Evolutionary conservation across 345 rosid species (phyloP), one percentile per base, ranked within the genome.

Genomic region (Ceriops decandra): DNA sequence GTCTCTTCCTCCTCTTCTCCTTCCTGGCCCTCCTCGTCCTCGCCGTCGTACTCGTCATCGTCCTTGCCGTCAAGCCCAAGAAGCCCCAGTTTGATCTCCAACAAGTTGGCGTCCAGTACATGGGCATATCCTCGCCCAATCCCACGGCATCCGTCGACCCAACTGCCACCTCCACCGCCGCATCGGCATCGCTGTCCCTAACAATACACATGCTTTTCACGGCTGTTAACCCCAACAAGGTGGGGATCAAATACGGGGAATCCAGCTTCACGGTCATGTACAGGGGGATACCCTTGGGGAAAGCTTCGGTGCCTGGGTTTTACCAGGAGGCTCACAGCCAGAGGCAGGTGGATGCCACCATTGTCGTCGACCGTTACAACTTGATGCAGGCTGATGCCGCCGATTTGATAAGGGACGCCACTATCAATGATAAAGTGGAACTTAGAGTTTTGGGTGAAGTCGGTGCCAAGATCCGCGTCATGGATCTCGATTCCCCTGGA

Each of bases 41-140:
- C 7, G 98, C 96, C 5, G 76, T 87, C 20, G 90, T 84, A 49
- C 90, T 95, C 52, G 66, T 95, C 62, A 75, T 95, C 31, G 66
- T 91, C 77, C 90, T 95, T 35, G 99, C 96, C 54, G 92, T 95
- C 67, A 95, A 95, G 70, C 99, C 99, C 75, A 91, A 91, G 72
- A 91, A 90, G 42, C 99, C 99, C 54, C 98, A 95, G 72, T 95
- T 95, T 82, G 99, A 95, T 85, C 96, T 95, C 68, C 97, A 95
- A 64, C 96, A 89, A 80, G 99, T 95, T 6, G 93, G 83, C 30
- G 98, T 95, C 33, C 90, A 88, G 77, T 85, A 88, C 82, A 87
- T 89, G 95, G 96, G 98, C 68, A 91, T 91, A 69, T 57, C 87
- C 49, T 35, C 96, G 9, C 62, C 81, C 5, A 76, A 67, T 57